phyloP scores from a whole-genome alignment of 2,329 filamentous ascomycete species.

The Colletotrichum siamense region DNA sequence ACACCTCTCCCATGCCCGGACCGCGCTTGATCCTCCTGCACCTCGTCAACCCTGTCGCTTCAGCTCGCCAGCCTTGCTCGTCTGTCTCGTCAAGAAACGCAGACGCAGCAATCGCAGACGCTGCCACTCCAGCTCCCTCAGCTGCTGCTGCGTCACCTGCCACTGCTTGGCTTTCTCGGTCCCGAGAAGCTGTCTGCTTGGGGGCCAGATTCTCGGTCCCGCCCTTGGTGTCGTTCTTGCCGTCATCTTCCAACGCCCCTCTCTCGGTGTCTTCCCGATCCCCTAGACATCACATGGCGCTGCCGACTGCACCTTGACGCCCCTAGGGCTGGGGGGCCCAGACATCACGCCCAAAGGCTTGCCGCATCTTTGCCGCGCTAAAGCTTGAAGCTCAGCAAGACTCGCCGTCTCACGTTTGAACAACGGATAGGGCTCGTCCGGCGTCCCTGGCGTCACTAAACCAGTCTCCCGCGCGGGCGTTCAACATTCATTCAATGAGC shows the following conservation, averaged over 20 bases:
- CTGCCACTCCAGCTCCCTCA: background rate
- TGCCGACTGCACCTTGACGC: slow-evolving; percentile 2
- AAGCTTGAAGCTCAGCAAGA: background rate
- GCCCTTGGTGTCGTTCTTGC: background rate
- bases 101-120: background rate
- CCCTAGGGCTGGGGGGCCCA: slow-evolving; percentile 2
- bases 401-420: background rate
- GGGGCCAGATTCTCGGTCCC: background rate
- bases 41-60: slow-evolving; percentile 1
- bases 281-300: slow-evolving; percentile 7
- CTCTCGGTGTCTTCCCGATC: slow-evolving; percentile 3
- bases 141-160: background rate
- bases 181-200: background rate
- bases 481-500: background rate
- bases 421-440: background rate
- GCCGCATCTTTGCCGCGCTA: slow-evolving; percentile 15
- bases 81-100: background rate
- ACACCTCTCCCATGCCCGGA: background rate
- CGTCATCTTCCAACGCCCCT: background rate
- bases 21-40: slow-evolving; percentile 21
- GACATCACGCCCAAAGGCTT: slow-evolving; percentile 3
- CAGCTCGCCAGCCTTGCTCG: background rate
- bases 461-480: background rate
- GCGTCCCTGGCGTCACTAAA: background rate
- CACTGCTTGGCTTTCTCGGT: background rate